Percentiles rank a stretch among this genome's conserved stretches.
Evolutionary conservation across 768 basidiomycete species (phyloP).

Genomic region (Podaxis sp.): DNA sequence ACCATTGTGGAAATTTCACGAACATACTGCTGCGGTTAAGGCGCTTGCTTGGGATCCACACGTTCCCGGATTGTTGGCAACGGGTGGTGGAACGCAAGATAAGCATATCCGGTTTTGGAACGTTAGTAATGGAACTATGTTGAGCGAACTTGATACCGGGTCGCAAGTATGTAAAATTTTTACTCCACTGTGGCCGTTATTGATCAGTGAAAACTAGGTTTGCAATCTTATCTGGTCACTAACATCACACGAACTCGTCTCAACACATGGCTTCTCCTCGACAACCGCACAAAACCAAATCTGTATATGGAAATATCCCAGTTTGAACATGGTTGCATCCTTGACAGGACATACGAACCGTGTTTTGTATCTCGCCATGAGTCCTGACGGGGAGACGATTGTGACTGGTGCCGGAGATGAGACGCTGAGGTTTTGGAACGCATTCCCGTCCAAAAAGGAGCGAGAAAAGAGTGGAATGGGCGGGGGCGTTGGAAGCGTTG

Average conservation of each 20-base stretch:
- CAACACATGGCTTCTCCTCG: conserved; percentile 95
- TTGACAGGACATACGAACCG: conserved; percentile 94
- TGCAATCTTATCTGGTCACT: conserved; percentile 97
- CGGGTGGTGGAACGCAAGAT: conserved; percentile 98
- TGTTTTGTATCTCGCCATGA: conserved; percentile 96
- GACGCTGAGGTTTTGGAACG: conserved; percentile 96
- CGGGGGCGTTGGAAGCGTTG: background rate
- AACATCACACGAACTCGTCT: conserved; percentile 96
- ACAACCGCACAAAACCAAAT: conserved; percentile 96
- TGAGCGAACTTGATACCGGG: conserved; percentile 90
- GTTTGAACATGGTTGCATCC: conserved; percentile 91
- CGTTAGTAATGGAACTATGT: conserved; percentile 78
- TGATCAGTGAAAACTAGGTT: conserved; percentile 50
- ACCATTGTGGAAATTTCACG: conserved; percentile 93
- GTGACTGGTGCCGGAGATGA: conserved; percentile 98
- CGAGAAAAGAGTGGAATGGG: conserved; percentile 21
- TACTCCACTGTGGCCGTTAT: conserved; percentile 12
- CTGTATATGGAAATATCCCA: conserved; percentile 93
- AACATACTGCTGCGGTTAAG: conserved; percentile 96
- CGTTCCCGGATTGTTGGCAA: conserved; percentile 84
- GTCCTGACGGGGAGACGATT: conserved; percentile 95
- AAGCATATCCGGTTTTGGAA: conserved; percentile 99
- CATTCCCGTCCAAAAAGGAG: conserved; percentile 76
- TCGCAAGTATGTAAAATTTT: conserved; percentile 69
- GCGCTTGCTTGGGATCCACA: conserved; percentile 99